Conservation (phyloP, 2,329 filamentous ascomycete genomes). For the Fusarium drepaniforme region DNA sequence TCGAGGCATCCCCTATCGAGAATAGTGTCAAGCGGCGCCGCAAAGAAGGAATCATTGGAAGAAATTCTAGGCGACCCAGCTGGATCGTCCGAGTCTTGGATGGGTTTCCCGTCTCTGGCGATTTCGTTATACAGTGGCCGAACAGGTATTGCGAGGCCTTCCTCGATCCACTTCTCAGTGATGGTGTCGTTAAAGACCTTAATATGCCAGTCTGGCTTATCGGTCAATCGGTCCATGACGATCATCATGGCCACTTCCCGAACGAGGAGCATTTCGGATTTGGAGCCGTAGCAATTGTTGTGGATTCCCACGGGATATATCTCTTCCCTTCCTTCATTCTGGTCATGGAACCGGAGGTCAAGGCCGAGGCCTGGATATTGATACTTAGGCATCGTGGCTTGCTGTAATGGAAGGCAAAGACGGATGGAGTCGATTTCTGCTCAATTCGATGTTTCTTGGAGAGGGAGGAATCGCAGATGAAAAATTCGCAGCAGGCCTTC, state of each 20-base stretch:
- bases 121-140: constrained; percentile 19
- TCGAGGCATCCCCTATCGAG: constrained; percentile 27
- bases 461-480: neutral
- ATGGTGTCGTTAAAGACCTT: constrained; percentile 37
- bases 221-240: constrained; percentile 43
- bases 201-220: constrained; percentile 42
- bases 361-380: constrained; percentile 23
- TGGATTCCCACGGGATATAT: neutral
- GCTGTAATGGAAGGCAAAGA: neutral
- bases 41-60: neutral
- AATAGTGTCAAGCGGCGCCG: constrained; percentile 9
- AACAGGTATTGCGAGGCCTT: constrained; percentile 24
- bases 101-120: neutral
- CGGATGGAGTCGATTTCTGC: neutral
- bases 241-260: constrained; percentile 43
- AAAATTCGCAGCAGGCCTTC: neutral
- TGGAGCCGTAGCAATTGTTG: fast-evolving
- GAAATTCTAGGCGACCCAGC: neutral
- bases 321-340: neutral
- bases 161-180: constrained; percentile 20
- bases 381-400: neutral
- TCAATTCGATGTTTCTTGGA: neutral
- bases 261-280: constrained; percentile 15
- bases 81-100: neutral
- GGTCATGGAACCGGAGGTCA: neutral